Base-by-base conservation (phyloP, 306 rosid species). In the Dalbergia oliveri region DNA sequence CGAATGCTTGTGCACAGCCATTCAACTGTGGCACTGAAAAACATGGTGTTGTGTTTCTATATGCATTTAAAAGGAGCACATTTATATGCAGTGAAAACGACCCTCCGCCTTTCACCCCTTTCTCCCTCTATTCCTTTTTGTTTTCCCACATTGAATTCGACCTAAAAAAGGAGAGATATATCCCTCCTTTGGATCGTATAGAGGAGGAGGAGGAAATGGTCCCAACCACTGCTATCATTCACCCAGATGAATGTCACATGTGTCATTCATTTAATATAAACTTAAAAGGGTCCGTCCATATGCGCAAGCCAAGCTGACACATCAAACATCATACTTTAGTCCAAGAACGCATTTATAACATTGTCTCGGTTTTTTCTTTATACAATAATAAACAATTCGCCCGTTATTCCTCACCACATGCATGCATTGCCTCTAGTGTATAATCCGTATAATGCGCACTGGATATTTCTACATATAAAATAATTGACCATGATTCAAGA, bases 1-100 rank as follows among this genome's bases (percentile, higher is more conserved):
- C 94, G 84, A 85, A 76, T 82, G 87, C 83, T 84, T 86, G 87
- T 51, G 79, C 83, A 66, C 63, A 83, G 80, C 83, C 85, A 84
- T 82, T 82, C 90, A 90, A 89, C 96, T 86, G 83, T 88, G 96
- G 96, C 98, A 94, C 98, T 94, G 98, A 94, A 94, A 94, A 92
- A 88, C 96, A 94, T 92, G 97, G 31, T 2, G 31, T 26, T 35
- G 47, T 82, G 43, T 70, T 34, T 68, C 7, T 51, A 73, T 81
- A 50, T 73, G 79, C 84, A 80, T 85, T 91, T 87, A 77, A 78
- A 86, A 81, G 85, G 71, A 81, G 41, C 87, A 72, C 85, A 88
- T 82, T 86, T 83, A 88, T 83, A 88, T 84, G 85, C 93, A 69
- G 4, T 66, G 96, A 91, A 83, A 88, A 94, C 72, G 97, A 92